Evolutionary conservation across 441 rosid genomes (phyloP).

Genomic region (Hura crepitans): DNA sequence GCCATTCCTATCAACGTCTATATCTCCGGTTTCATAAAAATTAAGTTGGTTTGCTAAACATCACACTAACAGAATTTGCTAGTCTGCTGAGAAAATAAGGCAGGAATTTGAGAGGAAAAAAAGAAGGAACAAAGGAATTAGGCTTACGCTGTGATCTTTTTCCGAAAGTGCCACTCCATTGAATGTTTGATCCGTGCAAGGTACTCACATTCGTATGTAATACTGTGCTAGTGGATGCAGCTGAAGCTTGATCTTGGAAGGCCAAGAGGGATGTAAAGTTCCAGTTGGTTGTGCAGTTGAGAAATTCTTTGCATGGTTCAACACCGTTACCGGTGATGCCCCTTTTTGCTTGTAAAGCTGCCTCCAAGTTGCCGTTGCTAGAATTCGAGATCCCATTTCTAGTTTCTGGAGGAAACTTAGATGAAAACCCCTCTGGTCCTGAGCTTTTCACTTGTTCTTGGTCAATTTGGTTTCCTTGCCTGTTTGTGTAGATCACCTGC

Average conservation of each 20-base stretch:
- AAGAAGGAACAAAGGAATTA: neutral
- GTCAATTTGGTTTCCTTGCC: conserved; percentile 24
- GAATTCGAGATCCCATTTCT: conserved; percentile 16
- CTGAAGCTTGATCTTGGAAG: conserved; percentile 48
- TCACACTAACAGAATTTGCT: neutral
- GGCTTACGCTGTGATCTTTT: conserved; percentile 31
- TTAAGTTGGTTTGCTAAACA: neutral
- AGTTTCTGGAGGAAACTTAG: conserved; percentile 22
- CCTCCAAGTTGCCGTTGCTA: conserved; percentile 16
- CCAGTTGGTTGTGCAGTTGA: conserved; percentile 18
- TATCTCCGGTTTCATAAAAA: neutral
- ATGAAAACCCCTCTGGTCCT: no score
- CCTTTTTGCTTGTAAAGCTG: conserved; percentile 3
- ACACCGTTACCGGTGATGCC: neutral
- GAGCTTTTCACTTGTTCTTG: conserved; percentile 21
- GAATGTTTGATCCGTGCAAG: neutral
- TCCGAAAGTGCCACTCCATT: conserved; percentile 12
- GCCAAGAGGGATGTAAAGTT: conserved; percentile 49
- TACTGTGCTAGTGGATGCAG: conserved; percentile 4
- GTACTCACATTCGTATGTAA: neutral
- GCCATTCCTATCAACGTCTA: conserved; percentile 41
- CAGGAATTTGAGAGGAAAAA: neutral
- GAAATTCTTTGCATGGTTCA: conserved; percentile 21
- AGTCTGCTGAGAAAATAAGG: neutral
- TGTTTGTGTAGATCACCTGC: conserved; percentile 26